phyloP scores from a whole-genome alignment of 163 green algal species.

The Scenedesmus sp. region DNA sequence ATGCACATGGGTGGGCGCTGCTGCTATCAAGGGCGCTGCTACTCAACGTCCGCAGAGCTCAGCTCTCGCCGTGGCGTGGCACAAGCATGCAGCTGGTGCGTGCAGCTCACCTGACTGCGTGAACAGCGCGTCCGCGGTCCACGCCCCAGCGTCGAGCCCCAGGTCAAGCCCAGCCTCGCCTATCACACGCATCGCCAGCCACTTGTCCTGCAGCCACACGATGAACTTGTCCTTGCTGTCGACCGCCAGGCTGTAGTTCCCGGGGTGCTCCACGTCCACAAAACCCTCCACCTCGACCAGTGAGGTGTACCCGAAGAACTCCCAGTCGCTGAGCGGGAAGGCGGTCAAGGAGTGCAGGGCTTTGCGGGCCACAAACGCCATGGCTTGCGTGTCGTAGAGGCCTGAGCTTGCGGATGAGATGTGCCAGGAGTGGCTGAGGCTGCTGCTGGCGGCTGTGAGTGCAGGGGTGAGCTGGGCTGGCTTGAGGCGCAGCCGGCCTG shows the following conservation, averaged over 20 bases:
- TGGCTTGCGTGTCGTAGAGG: constrained; percentile 8
- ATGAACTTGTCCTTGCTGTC: constrained; percentile 31
- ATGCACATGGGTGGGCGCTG: too few relatives aligned
- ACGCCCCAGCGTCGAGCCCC: neutral
- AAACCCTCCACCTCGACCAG: constrained; percentile 40
- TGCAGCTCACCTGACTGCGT: constrained; percentile 11
- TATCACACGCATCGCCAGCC: constrained; percentile 18
- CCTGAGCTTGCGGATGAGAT: neutral
- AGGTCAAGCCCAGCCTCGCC: neutral
- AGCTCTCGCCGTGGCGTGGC: neutral
- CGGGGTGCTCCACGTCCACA: neutral
- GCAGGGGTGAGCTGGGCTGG: neutral
- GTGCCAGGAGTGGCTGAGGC: constrained; percentile 33
- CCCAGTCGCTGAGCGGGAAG: constrained; percentile 31
- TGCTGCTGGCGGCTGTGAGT: neutral
- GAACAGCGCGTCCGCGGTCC: neutral
- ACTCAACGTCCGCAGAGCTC: too few relatives aligned
- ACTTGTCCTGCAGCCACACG: constrained; percentile 45
- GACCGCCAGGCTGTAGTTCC: constrained; percentile 30
- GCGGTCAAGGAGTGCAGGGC: neutral
- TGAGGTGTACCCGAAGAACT: constrained; percentile 19
- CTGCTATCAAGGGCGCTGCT: too few relatives aligned
- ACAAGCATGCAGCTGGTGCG: neutral
- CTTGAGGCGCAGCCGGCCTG: constrained; percentile 1
- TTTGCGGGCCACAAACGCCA: constrained; percentile 31